Evolutionary conservation across 2,329 filamentous ascomycete genomes (phyloP), one percentile per base, ranked within the genome.

Genomic region (Shiraia bambusicola): DNA sequence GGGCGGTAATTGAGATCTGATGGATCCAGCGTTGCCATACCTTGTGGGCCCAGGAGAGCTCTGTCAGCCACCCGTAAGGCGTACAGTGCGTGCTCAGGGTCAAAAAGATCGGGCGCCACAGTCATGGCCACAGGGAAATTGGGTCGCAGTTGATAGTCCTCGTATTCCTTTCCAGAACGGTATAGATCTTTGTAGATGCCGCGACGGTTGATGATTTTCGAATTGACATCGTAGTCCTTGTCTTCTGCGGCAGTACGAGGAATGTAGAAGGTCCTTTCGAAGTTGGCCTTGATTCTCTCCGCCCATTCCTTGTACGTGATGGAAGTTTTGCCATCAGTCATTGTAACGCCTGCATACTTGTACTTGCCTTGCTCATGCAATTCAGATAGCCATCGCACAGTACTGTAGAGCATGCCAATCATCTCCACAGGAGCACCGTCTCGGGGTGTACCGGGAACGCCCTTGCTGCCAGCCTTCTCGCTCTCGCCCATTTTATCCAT

Each of bases 401-500:
- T 84, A 73, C 91, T 97, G 76, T 95, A 98, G 13, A 93, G 76
- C 41, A 98, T 79, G 34, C 93, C 94, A 1, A 86, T 95, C 63
- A 98, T 97, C 68, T 98, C 93, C 41, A 98, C 81, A 14, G 93
- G 90, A 29, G 93, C 90, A 22, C 93, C 93, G 65, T 98, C 94
- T 58, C 94, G 86, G 33, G 93, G 93, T n/a, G 93, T 98, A 7
- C 91, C 93, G 1, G 93, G 94, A 14, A 95, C 76, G 35, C 93
- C 94, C 73, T 96, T 97, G 61, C 84, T 95, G 44, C 87, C 86
- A 12, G 94, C 93, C 48, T 84, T 87, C 51, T 87, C 83, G 49
- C 90, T 95, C 69, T 98, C 93, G n/a, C 93, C 93, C 93, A 98
- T 98, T 79, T 98, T 98, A 76, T 98, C 93, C 90, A 96, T 96